Evolutionary conservation across 2,329 filamentous ascomycete species (phyloP).

Genomic region (Sphaerostilbella broomeana): DNA sequence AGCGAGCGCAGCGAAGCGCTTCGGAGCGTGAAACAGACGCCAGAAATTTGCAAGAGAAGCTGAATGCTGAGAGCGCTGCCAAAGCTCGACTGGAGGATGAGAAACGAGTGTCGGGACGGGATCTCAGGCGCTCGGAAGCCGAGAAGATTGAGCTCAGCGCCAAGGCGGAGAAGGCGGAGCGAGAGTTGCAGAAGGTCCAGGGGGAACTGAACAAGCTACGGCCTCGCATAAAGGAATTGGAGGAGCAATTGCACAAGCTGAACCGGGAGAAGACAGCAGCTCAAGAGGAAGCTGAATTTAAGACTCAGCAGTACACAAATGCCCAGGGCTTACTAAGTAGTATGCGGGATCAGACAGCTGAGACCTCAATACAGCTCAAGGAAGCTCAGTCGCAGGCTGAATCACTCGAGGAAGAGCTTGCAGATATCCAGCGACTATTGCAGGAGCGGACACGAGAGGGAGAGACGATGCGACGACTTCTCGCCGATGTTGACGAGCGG

Average conservation of each 20-base stretch:
- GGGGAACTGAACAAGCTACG: constrained; percentile 66
- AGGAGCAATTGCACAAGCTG: constrained; percentile 64
- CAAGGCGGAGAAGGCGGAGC: constrained; percentile 61
- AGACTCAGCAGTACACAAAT: constrained; percentile 76
- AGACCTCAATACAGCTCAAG: constrained; percentile 85
- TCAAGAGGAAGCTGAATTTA: constrained; percentile 76
- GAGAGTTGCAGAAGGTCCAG: constrained; percentile 64
- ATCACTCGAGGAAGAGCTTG: constrained; percentile 83
- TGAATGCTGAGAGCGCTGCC: constrained; percentile 65
- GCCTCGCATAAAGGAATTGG: constrained; percentile 56
- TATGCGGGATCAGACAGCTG: constrained; percentile 87
- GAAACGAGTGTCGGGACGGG: constrained; percentile 64
- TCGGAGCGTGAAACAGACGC: constrained; percentile 73
- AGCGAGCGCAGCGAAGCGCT: constrained; percentile 60
- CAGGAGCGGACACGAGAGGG: constrained; percentile 84
- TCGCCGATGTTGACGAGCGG: constrained; percentile 78
- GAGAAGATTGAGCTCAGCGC: constrained; percentile 75
- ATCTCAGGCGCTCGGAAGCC: constrained; percentile 69
- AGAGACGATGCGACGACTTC: constrained; percentile 86
- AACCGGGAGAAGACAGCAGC: constrained; percentile 60
- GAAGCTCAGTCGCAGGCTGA: constrained; percentile 78
- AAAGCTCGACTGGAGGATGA: constrained; percentile 73
- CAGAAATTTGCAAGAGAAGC: constrained; percentile 68
- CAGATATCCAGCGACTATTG: constrained; percentile 79
- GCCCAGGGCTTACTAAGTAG: constrained; percentile 81